Conservation (phyloP, 306 rosid genomes). For the Castanospermum australe region DNA sequence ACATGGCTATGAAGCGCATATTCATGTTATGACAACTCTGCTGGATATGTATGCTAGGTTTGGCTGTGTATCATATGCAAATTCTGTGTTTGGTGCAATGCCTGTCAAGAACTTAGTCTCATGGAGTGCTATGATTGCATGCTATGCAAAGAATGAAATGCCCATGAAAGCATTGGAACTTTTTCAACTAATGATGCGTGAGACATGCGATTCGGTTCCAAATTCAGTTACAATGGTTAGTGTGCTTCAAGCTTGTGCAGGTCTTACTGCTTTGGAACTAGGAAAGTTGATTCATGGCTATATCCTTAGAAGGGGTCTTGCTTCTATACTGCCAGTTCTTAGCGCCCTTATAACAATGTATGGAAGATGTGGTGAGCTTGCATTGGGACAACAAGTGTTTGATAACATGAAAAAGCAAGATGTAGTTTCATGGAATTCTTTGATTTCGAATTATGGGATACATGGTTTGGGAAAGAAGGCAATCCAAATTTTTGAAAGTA, state of each 20-base stretch:
- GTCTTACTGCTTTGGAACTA: slow-evolving; percentile 73
- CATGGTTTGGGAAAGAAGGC: slow-evolving; percentile 84
- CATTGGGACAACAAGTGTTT: slow-evolving; percentile 59
- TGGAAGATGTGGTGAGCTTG: slow-evolving; percentile 83
- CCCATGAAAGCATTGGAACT: slow-evolving; percentile 78
- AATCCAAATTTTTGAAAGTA: slow-evolving; percentile 61
- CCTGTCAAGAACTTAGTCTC: slow-evolving; percentile 73
- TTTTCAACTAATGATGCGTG: slow-evolving; percentile 66
- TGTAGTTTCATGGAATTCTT: slow-evolving; percentile 82
- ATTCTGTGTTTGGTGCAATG: slow-evolving; percentile 68
- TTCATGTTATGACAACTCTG: slow-evolving; percentile 83
- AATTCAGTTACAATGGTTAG: slow-evolving; percentile 94
- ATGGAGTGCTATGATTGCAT: slow-evolving; percentile 95
- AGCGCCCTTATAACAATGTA: slow-evolving; percentile 81
- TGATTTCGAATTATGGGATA: slow-evolving; percentile 81
- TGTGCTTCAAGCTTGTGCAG: slow-evolving; percentile 89
- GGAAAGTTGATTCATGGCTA: slow-evolving; percentile 86
- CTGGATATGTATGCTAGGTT: slow-evolving; percentile 83
- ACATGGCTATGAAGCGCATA: slow-evolving; percentile 66
- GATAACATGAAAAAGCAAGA: slow-evolving; percentile 59
- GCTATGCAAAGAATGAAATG: slow-evolving; percentile 76
- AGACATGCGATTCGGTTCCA: slow-evolving; percentile 61
- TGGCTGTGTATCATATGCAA: slow-evolving; percentile 67
- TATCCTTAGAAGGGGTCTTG: slow-evolving; percentile 88
- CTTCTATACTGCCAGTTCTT: slow-evolving; percentile 77